Evolutionary conservation across 495 filamentous ascomycete genomes (phyloP).

Genomic region (Peziza echinospora): DNA sequence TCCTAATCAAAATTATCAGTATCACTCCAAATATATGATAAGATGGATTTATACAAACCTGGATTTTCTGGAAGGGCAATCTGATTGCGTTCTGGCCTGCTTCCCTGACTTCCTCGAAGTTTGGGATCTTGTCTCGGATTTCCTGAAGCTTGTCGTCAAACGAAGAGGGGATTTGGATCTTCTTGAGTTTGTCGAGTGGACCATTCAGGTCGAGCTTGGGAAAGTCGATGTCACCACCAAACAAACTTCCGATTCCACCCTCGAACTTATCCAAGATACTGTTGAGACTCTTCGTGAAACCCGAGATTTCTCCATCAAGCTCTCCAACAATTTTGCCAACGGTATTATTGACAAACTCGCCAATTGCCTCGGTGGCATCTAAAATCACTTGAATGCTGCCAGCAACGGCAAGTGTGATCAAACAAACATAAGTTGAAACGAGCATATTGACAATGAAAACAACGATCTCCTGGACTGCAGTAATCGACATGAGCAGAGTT

Average conservation of each 20-base stretch:
- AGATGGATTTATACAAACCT: constrained; percentile 13
- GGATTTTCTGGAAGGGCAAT: constrained; percentile 47
- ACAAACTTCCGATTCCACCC: constrained; percentile 19
- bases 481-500: constrained; percentile 55
- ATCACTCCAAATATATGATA: neutral
- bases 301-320: constrained; percentile 31
- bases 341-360: constrained; percentile 49
- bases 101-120: constrained; percentile 61
- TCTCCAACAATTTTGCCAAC: constrained; percentile 42
- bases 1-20: constrained; percentile 27
- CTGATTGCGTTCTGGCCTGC: constrained; percentile 47
- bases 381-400: constrained; percentile 52
- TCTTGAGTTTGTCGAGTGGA: constrained; percentile 38
- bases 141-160: constrained; percentile 41
- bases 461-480: constrained; percentile 65
- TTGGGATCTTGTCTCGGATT: constrained; percentile 58
- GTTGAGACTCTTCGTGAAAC: constrained; percentile 41
- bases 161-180: constrained; percentile 41
- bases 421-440: constrained; percentile 67
- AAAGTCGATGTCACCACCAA: constrained; percentile 21
- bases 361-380: constrained; percentile 44
- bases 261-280: constrained; percentile 26
- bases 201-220: constrained; percentile 34
- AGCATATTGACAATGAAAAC: constrained; percentile 79
- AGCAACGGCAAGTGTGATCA: constrained; percentile 58